Base-by-base conservation (phyloP, 2,329 filamentous ascomycete genomes). In the Dryadomyces quercus-mongolicae region DNA sequence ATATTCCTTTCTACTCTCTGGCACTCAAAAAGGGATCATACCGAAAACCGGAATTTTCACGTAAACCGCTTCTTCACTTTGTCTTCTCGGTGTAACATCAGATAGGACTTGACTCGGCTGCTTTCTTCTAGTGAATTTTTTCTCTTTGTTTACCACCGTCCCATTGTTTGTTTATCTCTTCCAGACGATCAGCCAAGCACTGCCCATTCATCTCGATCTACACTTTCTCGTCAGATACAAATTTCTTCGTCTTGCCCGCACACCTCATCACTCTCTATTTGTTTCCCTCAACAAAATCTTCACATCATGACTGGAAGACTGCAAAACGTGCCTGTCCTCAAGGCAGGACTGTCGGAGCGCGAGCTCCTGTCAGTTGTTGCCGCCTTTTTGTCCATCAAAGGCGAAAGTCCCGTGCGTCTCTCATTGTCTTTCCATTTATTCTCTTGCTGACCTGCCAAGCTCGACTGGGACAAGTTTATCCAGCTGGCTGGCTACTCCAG, bases 391-490 rank as follows among this genome's bases (percentile, higher is more conserved):
- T 52, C 55, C 10, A 36, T 54, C 20, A 52, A 47, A 18, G 36
- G 22, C 5, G 49, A 54, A 3, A 36, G n/a, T n/a, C n/a, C n/a
- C n/a, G n/a, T n/a, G n/a, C n/a, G n/a, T 6, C n/a, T 7, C 13
- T 22, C 6, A 7, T 8, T 9, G 13, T 20, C 5, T 2, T 8
- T 22, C 7, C n/a, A n/a, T n/a, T 22, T 16, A 22, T 21, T 10
- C 4, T n/a, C 16, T 42, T 42, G 38, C 38, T 42, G 38, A 42
- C 25, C 25, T 5, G 3, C 42, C 16, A 12, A 59, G 56, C 22
- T 61, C 16, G 55, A 59, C 49, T 60, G 54, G 50, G 42, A 49
- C 6, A 59, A 56, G 25, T 61, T 60, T 25, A 51, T 58, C 3
- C 36, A 40, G 10, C 40, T 60, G 12, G 54, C 57, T 12, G 60